phyloP scores from a whole-genome alignment of 1,284 basidiomycete species.

The Cryptococcus sp. region DNA sequence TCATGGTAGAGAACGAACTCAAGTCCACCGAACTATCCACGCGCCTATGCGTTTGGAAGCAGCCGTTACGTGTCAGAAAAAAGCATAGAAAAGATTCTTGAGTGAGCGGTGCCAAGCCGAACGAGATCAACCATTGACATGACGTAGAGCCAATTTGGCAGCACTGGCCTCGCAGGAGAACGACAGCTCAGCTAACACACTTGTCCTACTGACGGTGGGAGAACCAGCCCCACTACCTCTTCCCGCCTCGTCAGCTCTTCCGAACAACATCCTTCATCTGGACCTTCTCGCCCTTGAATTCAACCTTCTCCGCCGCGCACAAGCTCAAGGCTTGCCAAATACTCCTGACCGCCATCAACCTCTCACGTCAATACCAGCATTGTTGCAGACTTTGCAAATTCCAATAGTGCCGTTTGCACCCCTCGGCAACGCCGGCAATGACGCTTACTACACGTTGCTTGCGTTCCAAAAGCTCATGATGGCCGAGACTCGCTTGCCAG shows the following conservation, averaged over 20 bases:
- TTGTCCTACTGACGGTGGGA: slow-evolving; percentile 74
- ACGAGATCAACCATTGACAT: neutral
- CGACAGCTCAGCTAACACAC: slow-evolving; percentile 67
- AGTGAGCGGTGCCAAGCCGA: slow-evolving; percentile 47
- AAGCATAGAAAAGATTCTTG: slow-evolving; percentile 69
- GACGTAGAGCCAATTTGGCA: slow-evolving; percentile 65
- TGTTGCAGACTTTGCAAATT: slow-evolving; percentile 49
- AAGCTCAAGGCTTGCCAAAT: slow-evolving; percentile 36
- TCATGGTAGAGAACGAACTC: slow-evolving; percentile 42
- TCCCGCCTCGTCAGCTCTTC: slow-evolving; percentile 56
- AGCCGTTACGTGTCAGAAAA: slow-evolving; percentile 69
- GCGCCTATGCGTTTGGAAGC: slow-evolving; percentile 64
- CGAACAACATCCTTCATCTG: slow-evolving; percentile 69
- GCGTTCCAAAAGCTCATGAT: slow-evolving; percentile 53
- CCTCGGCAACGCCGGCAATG: slow-evolving; percentile 53
- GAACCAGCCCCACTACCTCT: slow-evolving; percentile 35
- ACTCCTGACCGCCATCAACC: slow-evolving; percentile 41
- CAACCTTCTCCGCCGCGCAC: slow-evolving; percentile 43
- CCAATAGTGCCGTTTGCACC: slow-evolving; percentile 48
- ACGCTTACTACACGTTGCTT: slow-evolving; percentile 53
- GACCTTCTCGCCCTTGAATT: slow-evolving; percentile 58
- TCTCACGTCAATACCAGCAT: slow-evolving; percentile 36
- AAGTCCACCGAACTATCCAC: slow-evolving; percentile 41
- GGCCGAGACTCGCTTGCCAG: slow-evolving; percentile 46
- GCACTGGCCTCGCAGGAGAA: slow-evolving; percentile 72